Evolutionary conservation across 192 early-diverging fungal species (phyloP).

Genomic region (Gryganskiella cystojenkinii): DNA sequence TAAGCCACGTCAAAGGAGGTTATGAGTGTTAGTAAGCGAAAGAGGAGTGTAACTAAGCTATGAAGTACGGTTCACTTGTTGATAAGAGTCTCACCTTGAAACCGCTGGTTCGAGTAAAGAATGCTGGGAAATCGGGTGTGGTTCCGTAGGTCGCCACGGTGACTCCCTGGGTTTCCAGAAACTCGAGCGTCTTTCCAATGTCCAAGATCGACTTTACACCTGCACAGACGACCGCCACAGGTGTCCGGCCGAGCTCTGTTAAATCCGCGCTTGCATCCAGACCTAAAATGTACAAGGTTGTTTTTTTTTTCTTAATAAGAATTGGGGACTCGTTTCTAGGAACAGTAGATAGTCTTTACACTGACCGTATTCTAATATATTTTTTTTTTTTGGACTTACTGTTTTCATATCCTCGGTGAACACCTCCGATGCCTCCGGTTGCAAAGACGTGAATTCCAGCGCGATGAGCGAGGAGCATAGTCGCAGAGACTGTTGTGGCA

Average conservation of each 20-base stretch:
- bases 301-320: no score
- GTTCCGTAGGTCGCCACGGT: slow-evolving; percentile 84
- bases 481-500: slow-evolving; percentile 93
- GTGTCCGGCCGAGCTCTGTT: slow-evolving; percentile 89
- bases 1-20: no score
- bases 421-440: slow-evolving; percentile 98
- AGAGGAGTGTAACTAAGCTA: no score
- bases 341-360: background rate
- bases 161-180: slow-evolving; percentile 94
- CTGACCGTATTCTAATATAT: background rate
- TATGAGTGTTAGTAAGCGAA: no score
- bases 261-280: slow-evolving; percentile 95
- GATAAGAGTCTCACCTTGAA: slow-evolving; percentile 56
- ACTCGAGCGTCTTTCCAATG: slow-evolving; percentile 91
- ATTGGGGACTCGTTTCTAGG: background rate
- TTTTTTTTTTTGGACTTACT: slow-evolving; percentile 50
- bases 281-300: no score
- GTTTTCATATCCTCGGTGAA: slow-evolving; percentile 83
- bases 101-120: slow-evolving; percentile 86
- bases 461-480: slow-evolving; percentile 87
- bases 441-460: slow-evolving; percentile 93
- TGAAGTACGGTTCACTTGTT: slow-evolving; percentile 10
- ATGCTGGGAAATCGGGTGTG: slow-evolving; percentile 84
- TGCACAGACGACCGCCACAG: slow-evolving; percentile 95
- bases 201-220: slow-evolving; percentile 98